Percentiles rank a stretch among this genome's conserved stretches.
phyloP scores from a whole-genome alignment of 139 green algal species.

The Chlamydomonas asymmetrica region DNA sequence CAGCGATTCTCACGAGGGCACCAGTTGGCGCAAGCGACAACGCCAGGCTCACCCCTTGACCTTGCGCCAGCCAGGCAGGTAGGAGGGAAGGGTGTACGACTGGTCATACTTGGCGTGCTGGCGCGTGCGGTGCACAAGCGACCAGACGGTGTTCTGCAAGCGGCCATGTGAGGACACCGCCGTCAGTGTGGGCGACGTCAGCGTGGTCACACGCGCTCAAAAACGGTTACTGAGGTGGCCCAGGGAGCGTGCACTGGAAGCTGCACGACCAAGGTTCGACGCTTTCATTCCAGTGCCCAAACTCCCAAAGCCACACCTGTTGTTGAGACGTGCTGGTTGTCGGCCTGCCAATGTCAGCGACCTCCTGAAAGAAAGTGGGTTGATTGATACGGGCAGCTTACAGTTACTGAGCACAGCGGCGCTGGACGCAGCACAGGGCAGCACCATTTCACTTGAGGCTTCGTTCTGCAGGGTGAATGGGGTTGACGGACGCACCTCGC shows the following conservation, averaged over 20 bases:
- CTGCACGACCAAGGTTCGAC: background rate
- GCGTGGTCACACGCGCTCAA: background rate
- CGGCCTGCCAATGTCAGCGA: too few relatives aligned
- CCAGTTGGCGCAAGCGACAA: background rate
- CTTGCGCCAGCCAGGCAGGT: slow-evolving; percentile 6
- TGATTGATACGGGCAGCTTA: too few relatives aligned
- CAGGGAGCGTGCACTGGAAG: too few relatives aligned
- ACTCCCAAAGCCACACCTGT: background rate
- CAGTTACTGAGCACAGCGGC: background rate
- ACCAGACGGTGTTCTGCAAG: slow-evolving; percentile 6
- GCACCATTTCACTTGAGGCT: background rate
- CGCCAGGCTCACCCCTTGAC: slow-evolving; percentile 10
- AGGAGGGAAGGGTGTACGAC: slow-evolving; percentile 16
- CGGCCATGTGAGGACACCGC: background rate
- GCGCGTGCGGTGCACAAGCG: slow-evolving; percentile 2
- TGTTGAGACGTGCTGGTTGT: background rate
- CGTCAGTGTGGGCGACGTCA: background rate
- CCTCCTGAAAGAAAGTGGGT: too few relatives aligned
- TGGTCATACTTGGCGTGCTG: slow-evolving; percentile 7
- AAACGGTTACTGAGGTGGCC: too few relatives aligned
- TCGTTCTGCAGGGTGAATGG: background rate
- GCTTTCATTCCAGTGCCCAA: background rate
- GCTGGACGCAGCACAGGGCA: background rate
- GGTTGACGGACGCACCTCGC: background rate
- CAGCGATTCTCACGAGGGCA: background rate